Base-by-base conservation (phyloP, 352 stramenopile species). In the Aphanomyces astaci region DNA sequence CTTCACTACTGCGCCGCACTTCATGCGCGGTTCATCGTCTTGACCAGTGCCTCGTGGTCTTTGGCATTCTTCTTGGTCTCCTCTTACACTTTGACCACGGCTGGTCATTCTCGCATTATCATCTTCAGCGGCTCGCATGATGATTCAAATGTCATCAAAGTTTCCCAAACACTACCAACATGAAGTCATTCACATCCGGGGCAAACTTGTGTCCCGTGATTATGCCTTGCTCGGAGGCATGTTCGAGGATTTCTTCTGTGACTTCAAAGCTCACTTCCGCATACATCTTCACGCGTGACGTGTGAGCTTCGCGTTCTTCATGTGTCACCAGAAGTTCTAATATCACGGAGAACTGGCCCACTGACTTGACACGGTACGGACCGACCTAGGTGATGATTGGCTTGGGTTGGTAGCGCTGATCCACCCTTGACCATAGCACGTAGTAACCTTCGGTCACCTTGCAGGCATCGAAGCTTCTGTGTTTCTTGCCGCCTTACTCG, bases 321-420 rank as follows among this genome's bases (percentile, higher is more conserved):
- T n/a, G n/a, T n/a, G n/a, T n/a, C n/a, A n/a, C n/a, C n/a, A n/a
- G n/a, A n/a, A 74, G 22, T 55, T 72, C 19, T 7, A 81, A 43
- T 5, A 28, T 33, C 28, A 74, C 76, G 9, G 53, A 73, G 33
- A 76, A 71, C 30, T 62, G 22, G 17, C 74, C 55, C 1, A 55
- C 64, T 54, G 48, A 15, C 11, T 53, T 53, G 10, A 80, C 65
- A 1, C 63, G 33, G 36, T 76, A 79, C 0, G 66, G 64, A 0
- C 76, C 76, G 15, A 77, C 62, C 74, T 68, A 80, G 24, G 67
- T 79, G 2, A 76, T 60, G 13, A 77, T 15, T 5, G 76, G 36
- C 60, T 78, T 82, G 53, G 71, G 19, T 10, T 64, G 22, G 40
- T 73, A 63, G 10, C 72, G 71, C 22, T 64, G 24, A 53, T 78